phyloP scores from a whole-genome alignment of 441 rosid species.

The Gossypium schwendimanii region DNA sequence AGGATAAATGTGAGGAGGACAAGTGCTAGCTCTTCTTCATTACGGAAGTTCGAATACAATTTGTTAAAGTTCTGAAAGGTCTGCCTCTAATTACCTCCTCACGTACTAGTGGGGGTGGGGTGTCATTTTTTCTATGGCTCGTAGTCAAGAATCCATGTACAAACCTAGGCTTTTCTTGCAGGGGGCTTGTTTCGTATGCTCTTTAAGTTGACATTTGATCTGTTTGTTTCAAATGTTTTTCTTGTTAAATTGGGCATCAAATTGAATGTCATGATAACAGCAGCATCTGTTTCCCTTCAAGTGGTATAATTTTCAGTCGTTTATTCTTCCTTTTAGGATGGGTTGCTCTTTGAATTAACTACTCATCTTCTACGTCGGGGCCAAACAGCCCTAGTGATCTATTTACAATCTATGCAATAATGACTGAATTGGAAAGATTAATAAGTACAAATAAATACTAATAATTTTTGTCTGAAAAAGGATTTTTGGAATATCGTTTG shows the following conservation, averaged over 20 bases:
- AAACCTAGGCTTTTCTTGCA: conserved; percentile 19
- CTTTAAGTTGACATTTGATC: background rate
- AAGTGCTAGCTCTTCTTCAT: conserved; percentile 4
- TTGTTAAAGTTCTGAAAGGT: background rate
- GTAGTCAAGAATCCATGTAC: conserved; percentile 16
- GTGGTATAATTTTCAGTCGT: too few relatives aligned
- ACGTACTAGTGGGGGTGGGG: background rate
- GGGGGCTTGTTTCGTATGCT: conserved; percentile 11
- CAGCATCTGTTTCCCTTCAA: background rate
- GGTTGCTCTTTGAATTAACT: too few relatives aligned
- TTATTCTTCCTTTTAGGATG: too few relatives aligned
- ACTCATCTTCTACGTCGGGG: too few relatives aligned
- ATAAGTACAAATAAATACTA: too few relatives aligned
- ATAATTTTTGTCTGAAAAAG: too few relatives aligned
- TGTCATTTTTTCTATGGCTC: background rate
- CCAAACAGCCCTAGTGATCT: too few relatives aligned
- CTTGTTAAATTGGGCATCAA: conserved; percentile 3
- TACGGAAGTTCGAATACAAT: background rate
- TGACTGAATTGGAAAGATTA: too few relatives aligned
- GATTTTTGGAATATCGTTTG: too few relatives aligned
- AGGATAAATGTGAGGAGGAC: conserved; percentile 26
- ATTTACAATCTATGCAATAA: too few relatives aligned
- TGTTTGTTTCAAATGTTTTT: background rate
- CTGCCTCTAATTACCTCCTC: background rate
- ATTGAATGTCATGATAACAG: background rate